Evolutionary conservation across 192 early-diverging fungal species (phyloP).

Genomic region (Coemansia javaensis): DNA sequence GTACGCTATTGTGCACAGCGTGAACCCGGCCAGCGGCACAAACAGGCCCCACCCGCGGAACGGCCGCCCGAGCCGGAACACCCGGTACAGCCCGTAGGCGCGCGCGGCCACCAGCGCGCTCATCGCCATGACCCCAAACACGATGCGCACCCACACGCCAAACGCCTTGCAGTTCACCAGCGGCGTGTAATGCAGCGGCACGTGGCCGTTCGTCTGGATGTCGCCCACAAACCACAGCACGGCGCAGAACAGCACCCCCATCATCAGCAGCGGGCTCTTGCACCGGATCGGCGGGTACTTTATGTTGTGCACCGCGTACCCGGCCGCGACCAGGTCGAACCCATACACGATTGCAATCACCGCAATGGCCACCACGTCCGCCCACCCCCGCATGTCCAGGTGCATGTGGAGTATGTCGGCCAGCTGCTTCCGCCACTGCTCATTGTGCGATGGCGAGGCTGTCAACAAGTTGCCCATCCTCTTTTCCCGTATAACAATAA

Average conservation of each 20-base stretch:
- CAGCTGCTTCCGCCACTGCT: constrained; percentile 9
- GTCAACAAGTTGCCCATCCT: constrained; percentile 34
- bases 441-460: constrained; percentile 13
- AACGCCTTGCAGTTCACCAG: constrained; percentile 30
- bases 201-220: constrained; percentile 27
- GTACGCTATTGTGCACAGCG: constrained; percentile 9
- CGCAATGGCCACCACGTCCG: constrained; percentile 13
- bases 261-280: constrained; percentile 37
- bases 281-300: constrained; percentile 39
- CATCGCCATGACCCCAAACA: constrained; percentile 27
- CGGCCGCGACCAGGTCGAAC: constrained; percentile 11
- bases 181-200: constrained; percentile 4
- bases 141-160: constrained; percentile 37
- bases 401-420: background rate
- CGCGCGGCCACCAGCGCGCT: constrained; percentile 28
- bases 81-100: constrained; percentile 23
- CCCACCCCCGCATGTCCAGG: constrained; percentile 25
- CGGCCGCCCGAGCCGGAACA: constrained; percentile 24
- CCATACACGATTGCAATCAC: constrained; percentile 9
- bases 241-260: background rate
- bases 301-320: constrained; percentile 24
- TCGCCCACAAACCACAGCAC: constrained; percentile 33
- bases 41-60: constrained; percentile 28
- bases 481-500: no score
- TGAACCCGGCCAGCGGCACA: constrained; percentile 13